Percentiles rank a stretch among this genome's conserved stretches.
Evolutionary conservation across 106 monocot genomes (phyloP).

Genomic region (Gastrodia elata): DNA sequence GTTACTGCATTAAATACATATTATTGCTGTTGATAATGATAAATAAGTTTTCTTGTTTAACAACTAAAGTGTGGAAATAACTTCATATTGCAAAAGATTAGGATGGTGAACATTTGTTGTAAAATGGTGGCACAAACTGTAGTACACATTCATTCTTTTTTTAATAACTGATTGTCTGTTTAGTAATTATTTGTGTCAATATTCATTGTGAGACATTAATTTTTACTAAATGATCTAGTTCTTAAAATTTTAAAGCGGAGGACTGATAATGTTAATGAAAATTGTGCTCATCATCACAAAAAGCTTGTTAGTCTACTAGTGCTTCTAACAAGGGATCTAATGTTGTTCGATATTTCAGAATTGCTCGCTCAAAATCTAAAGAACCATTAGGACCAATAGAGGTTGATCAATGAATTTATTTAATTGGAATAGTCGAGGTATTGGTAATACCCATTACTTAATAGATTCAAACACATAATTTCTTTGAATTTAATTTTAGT

Average conservation of each 20-base stretch:
- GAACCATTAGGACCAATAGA: too few species aligned
- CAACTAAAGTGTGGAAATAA: not conserved
- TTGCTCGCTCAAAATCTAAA: too few species aligned
- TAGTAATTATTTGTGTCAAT: not conserved
- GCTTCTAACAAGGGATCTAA: not conserved
- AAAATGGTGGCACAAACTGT: not conserved
- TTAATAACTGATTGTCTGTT: not conserved
- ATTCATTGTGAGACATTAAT: not conserved
- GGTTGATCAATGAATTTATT: too few species aligned
- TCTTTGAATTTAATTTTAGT: too few species aligned
- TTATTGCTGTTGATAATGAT: not conserved
- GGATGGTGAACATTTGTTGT: not conserved
- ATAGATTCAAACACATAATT: too few species aligned
- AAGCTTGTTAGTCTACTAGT: not conserved
- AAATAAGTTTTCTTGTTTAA: not conserved
- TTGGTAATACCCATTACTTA: too few species aligned
- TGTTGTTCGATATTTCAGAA: too few species aligned
- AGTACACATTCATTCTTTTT: not conserved
- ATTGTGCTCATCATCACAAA: too few species aligned
- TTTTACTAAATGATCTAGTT: too few species aligned
- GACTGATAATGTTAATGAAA: too few species aligned
- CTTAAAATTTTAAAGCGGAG: too few species aligned
- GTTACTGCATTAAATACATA: not conserved
- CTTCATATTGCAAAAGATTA: not conserved
- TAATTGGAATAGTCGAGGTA: too few species aligned